Evolutionary conservation across 768 basidiomycete genomes (phyloP).

Genomic region (Naganishia antarctica): DNA sequence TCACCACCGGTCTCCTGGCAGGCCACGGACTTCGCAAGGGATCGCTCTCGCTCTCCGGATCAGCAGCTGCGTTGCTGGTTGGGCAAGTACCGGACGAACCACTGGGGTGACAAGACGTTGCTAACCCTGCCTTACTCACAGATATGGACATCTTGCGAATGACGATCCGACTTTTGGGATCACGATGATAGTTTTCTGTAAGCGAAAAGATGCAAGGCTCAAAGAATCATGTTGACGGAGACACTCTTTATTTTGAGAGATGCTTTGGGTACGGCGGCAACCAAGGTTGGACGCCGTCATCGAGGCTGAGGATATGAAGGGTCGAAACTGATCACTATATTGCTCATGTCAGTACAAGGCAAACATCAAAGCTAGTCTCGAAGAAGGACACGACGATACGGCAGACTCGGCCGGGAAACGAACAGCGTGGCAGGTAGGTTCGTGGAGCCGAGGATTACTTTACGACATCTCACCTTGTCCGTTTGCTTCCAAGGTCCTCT

Average conservation of each 20-base stretch:
- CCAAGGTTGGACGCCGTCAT: constrained; percentile 62
- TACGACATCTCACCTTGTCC: neutral
- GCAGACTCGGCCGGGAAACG: constrained; percentile 65
- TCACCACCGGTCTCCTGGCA: constrained; percentile 53
- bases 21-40: constrained; percentile 67
- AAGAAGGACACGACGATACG: constrained; percentile 59
- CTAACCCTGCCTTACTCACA: neutral
- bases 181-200: constrained; percentile 43
- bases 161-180: constrained; percentile 43
- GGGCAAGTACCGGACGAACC: constrained; percentile 50
- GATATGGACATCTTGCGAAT: constrained; percentile 59
- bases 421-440: constrained; percentile 66
- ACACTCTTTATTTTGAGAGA: constrained; percentile 42
- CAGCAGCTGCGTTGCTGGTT: constrained; percentile 67
- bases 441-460: neutral
- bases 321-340: neutral
- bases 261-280: constrained; percentile 71
- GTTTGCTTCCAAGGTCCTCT: constrained; percentile 52
- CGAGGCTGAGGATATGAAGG: too few relatives aligned
- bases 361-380: constrained; percentile 62
- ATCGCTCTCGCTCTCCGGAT: constrained; percentile 73
- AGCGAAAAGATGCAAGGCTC: too few relatives aligned
- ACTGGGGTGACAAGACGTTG: neutral
- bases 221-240: too few relatives aligned
- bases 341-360: constrained; percentile 52